Base-by-base conservation (phyloP, 129 eudicot genomes). In the Pulicaria dysenterica region DNA sequence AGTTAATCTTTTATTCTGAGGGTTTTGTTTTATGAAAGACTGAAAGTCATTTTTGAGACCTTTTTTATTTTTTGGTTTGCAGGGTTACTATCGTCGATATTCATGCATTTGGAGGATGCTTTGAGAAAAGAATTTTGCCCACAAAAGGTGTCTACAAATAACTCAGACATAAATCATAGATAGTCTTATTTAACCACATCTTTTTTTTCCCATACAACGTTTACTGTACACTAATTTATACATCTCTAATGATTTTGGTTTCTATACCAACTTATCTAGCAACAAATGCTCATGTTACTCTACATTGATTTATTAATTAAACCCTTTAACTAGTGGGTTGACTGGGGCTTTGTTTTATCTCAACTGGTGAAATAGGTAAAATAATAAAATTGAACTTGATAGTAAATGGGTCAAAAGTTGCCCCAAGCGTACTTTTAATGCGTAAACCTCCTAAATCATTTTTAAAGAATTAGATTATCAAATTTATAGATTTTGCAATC, bases 51-150 rank as follows among this genome's bases (percentile, higher is more conserved):
- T 57, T 48, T 38, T 7, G n/a, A 53, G 9, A 3, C 19, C 49
- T 31, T 5, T 24, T 3, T 37, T 58, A 12, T 59, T 46, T 40
- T 67, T 76, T 24, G 58, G 56, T 69, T 76, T 79, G 86, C 88
- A 91, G 95, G 89, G 66, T 65, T 70, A 69, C 81, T 88, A 37
- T 46, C 83, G 2, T 67, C 69, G 17, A 55, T 84, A 60, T 84
- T 94, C 60, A 73, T 63, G 64, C 83, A 76, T 53, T 73, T 94
- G 66, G 96, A 94, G 80, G 85, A 77, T 50, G 41, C 67, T 39
- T 65, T 94, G 77, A 88, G 51, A 77, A 76, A 50, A 50, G 73
- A 79, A 56, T 90, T 84, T 76, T 64, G 86, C 65, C 67, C 56
- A 73, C 73, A 68, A 73, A 91, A 81, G 78, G 76, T 55, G 5